phyloP scores from a whole-genome alignment of 495 filamentous ascomycete genomes.

The Aspergillus diversus region DNA sequence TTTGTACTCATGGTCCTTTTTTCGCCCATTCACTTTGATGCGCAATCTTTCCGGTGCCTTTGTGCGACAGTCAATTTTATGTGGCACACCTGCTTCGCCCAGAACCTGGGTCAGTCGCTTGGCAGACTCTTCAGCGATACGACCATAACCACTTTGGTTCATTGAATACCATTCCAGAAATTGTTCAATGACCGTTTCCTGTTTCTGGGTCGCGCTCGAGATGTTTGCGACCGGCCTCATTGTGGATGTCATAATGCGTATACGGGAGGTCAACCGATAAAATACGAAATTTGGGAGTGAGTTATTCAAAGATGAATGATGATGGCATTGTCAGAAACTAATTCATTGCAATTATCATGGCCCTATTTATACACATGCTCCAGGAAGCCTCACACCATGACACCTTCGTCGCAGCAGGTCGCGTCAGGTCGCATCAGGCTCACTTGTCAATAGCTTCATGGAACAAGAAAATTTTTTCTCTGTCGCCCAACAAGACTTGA shows the following conservation, averaged over 20 bases:
- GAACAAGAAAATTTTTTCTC: not conserved
- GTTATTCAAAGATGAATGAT: not conserved
- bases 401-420: too few relatives aligned
- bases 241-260: not conserved
- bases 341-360: not conserved
- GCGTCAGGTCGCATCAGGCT: not conserved
- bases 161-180: not conserved
- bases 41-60: not conserved
- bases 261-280: not conserved
- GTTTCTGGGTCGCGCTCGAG: not conserved
- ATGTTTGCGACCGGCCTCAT: not conserved
- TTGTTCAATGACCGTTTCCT: not conserved
- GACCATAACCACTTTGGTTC: not conserved
- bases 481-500: not conserved
- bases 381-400: not conserved
- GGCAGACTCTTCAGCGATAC: not conserved
- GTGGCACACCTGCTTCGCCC: slow-evolving; percentile 1
- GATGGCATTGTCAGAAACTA: not conserved
- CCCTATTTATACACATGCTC: not conserved
- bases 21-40: not conserved
- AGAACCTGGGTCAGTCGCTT: not conserved
- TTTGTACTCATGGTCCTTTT: not conserved
- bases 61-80: slow-evolving; percentile 4
- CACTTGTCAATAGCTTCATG: not conserved
- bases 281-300: not conserved